phyloP scores from a whole-genome alignment of 2,329 filamentous ascomycete species.

The Colletotrichum acutatum region DNA sequence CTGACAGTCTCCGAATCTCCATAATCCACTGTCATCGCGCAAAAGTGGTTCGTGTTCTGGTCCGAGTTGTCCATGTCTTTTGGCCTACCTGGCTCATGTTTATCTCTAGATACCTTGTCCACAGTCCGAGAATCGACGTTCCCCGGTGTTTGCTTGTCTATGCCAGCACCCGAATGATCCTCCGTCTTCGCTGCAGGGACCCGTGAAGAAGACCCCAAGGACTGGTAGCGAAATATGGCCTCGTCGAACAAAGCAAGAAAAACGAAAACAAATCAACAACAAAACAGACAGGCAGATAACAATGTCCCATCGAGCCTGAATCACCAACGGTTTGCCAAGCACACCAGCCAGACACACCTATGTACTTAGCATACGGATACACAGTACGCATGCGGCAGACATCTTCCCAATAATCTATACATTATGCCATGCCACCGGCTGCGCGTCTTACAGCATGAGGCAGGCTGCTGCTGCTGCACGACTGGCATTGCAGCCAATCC shows the following conservation, averaged over 20 bases:
- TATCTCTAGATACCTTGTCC: background rate
- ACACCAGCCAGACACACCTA: background rate
- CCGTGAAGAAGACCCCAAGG: background rate
- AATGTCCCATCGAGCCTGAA: conserved; percentile 15
- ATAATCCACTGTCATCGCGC: background rate
- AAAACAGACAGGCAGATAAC: background rate
- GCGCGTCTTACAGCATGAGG: background rate
- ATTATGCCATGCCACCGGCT: conserved; percentile 10
- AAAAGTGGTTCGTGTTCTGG: background rate
- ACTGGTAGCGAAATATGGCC: background rate
- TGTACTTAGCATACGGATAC: background rate
- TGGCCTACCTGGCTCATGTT: background rate
- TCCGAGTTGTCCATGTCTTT: background rate
- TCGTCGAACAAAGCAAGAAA: background rate
- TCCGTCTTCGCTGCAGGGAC: background rate
- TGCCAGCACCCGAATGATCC: background rate
- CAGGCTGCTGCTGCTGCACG: background rate
- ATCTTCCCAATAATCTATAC: conserved; percentile 13
- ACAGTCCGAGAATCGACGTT: background rate
- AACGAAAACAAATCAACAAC: background rate
- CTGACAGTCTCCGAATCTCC: background rate
- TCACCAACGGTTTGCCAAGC: conserved; percentile 31
- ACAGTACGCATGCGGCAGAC: too few relatives aligned
- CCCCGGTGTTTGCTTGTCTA: background rate
- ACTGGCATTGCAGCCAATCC: background rate